These are phyloP conservation scores for Exidia glandulosa DNA, from an alignment of 768 basidiomycete species.

Conservation along the genomic window DNA sequence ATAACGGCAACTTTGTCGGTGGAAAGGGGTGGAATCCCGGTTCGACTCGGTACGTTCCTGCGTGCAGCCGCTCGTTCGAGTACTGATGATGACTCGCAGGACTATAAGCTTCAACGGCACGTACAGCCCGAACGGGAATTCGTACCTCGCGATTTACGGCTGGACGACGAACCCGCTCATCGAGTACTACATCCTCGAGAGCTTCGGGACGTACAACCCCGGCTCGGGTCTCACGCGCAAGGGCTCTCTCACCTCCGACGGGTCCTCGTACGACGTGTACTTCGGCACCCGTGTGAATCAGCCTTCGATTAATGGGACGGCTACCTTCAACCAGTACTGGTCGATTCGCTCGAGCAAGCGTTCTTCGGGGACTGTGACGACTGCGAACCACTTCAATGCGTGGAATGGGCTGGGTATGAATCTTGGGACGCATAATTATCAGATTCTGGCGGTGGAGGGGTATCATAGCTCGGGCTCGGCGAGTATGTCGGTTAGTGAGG, in stretches of 20 bases:
- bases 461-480: background rate
- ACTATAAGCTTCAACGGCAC: background rate
- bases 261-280: slow-evolving; percentile 7
- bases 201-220: slow-evolving; percentile 5
- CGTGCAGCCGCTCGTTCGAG: background rate
- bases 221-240: slow-evolving; percentile 1
- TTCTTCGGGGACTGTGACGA: slow-evolving; percentile 21
- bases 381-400: slow-evolving; percentile 2
- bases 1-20: slow-evolving; percentile 3
- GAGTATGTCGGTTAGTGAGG: background rate
- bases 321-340: slow-evolving; percentile 5
- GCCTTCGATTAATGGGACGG: slow-evolving; percentile 5
- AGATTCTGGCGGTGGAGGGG: background rate
- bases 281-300: slow-evolving; percentile 2
- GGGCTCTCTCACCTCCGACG: slow-evolving; percentile 7
- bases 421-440: background rate
- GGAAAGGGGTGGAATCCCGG: slow-evolving; percentile 8
- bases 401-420: background rate
- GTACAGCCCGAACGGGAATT: background rate
- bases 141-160: slow-evolving; percentile 1
- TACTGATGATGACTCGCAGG: background rate
- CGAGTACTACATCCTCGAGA: slow-evolving; percentile 7
- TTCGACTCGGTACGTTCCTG: background rate
- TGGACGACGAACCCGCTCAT: slow-evolving; percentile 4
- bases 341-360: slow-evolving; percentile 1